Percentiles rank a stretch among this genome's conserved stretches.
These are phyloP conservation scores for Nannizzia gypsea DNA, from an alignment of 2,329 filamentous ascomycete genomes.

Conservation along the genomic window DNA sequence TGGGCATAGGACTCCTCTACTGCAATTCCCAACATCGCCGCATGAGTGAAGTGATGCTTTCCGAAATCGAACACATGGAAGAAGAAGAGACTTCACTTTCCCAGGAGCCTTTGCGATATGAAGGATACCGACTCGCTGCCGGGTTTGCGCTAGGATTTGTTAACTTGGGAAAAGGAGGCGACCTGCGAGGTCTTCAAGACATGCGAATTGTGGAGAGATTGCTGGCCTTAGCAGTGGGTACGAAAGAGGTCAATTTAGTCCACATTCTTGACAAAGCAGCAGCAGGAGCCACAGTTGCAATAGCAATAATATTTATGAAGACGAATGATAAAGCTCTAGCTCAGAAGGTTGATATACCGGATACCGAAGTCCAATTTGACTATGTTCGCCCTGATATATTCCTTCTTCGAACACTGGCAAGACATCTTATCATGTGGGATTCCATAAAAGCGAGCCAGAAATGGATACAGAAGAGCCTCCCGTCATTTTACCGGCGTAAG, in stretches of 20 bases:
- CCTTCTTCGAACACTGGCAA: slow-evolving; percentile 75
- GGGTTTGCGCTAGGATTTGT: slow-evolving; percentile 90
- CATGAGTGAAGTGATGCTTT: slow-evolving; percentile 99
- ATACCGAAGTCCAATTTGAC: slow-evolving; percentile 83
- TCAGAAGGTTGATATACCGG: slow-evolving; percentile 82
- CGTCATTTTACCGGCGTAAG: slow-evolving; percentile 52
- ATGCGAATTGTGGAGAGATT: slow-evolving; percentile 87
- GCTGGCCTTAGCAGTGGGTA: slow-evolving; percentile 70
- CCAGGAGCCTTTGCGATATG: slow-evolving; percentile 73
- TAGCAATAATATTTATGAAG: slow-evolving; percentile 94
- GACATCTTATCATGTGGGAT: slow-evolving; percentile 88
- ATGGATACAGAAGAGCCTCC: slow-evolving; percentile 69
- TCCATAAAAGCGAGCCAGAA: slow-evolving; percentile 58
- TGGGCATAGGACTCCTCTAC: slow-evolving; percentile 92
- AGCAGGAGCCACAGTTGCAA: slow-evolving; percentile 80
- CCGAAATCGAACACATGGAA: slow-evolving; percentile 83
- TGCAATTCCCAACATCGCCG: slow-evolving; percentile 90
- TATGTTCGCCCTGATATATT: slow-evolving; percentile 91
- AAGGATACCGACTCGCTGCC: slow-evolving; percentile 90
- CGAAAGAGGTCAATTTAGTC: slow-evolving; percentile 81
- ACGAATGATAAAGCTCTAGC: slow-evolving; percentile 79
- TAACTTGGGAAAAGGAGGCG: slow-evolving; percentile 81
- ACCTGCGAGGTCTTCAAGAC: slow-evolving; percentile 79
- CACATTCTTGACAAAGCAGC: slow-evolving; percentile 88
- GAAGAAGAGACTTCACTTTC: slow-evolving; percentile 56